These are phyloP conservation scores for Fusarium dimerum DNA, from an alignment of 2,329 filamentous ascomycete genomes.

Conservation along the genomic window DNA sequence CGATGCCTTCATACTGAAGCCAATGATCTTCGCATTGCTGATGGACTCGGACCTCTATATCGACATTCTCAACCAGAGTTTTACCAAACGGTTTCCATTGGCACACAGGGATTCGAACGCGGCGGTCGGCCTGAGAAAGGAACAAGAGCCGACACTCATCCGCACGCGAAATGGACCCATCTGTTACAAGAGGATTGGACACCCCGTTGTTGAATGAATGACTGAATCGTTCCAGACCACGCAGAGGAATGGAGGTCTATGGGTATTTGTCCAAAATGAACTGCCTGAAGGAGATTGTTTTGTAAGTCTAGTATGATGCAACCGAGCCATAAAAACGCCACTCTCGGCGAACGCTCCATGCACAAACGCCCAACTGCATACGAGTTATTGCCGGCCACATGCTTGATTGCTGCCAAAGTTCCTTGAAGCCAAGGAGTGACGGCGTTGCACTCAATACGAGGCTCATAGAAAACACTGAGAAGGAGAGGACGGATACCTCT, in stretches of 20 bases:
- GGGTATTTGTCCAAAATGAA: slow-evolving; percentile 24
- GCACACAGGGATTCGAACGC: slow-evolving; percentile 24
- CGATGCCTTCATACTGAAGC: slow-evolving; percentile 25
- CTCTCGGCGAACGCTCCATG: slow-evolving; percentile 1
- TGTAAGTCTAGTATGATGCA: slow-evolving; percentile 21
- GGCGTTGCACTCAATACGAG: slow-evolving; percentile 29
- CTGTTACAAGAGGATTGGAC: slow-evolving; percentile 6
- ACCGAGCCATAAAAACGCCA: slow-evolving; percentile 32
- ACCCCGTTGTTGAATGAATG: slow-evolving; percentile 29
- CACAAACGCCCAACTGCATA: slow-evolving; percentile 24
- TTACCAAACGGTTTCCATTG: slow-evolving; percentile 34
- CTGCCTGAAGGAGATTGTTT: slow-evolving; percentile 17
- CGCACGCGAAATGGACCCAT: slow-evolving; percentile 21
- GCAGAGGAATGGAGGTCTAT: slow-evolving; percentile 29
- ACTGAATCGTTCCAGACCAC: slow-evolving; percentile 30
- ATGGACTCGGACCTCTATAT: slow-evolving; percentile 32
- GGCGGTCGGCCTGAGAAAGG: slow-evolving; percentile 22
- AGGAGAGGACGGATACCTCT: slow-evolving; percentile 27
- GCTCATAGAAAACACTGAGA: slow-evolving; percentile 30
- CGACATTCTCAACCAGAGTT: slow-evolving; percentile 28
- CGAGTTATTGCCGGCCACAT: slow-evolving; percentile 10
- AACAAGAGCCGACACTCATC: slow-evolving; percentile 33
- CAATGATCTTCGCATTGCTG: slow-evolving; percentile 24
- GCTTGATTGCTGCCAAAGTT: slow-evolving; percentile 25
- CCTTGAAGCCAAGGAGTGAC: slow-evolving; percentile 33